These are phyloP conservation scores for Termitomyces sp. DNA, from an alignment of 768 basidiomycete genomes.

Conservation along the genomic window DNA sequence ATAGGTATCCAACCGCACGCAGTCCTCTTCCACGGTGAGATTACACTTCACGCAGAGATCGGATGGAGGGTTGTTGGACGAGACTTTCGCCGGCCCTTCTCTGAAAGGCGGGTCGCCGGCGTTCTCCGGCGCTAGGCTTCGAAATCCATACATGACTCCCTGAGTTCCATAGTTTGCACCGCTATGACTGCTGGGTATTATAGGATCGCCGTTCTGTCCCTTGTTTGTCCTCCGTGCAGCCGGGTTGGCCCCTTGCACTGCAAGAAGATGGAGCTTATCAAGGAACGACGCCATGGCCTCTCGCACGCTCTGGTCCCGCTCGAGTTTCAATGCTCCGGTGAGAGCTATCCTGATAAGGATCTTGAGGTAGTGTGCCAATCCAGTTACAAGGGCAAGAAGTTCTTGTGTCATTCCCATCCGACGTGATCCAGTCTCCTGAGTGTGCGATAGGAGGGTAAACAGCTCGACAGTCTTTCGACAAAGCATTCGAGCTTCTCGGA, in stretches of 20 bases:
- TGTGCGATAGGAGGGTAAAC: constrained; percentile 92
- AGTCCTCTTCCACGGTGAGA: constrained; percentile 94
- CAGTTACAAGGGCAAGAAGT: constrained; percentile 92
- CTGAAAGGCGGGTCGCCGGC: constrained; percentile 84
- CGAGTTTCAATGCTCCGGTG: constrained; percentile 92
- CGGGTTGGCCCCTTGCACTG: constrained; percentile 79
- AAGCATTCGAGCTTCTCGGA: constrained; percentile 96
- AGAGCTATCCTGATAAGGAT: constrained; percentile 97
- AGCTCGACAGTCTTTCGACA: constrained; percentile 99
- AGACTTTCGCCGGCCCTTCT: constrained; percentile 44
- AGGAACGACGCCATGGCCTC: constrained; percentile 88
- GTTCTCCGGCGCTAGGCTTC: constrained; percentile 85
- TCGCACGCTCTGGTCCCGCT: constrained; percentile 78
- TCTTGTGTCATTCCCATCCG: constrained; percentile 97
- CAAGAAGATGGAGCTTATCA: constrained; percentile 88
- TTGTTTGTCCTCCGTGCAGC: constrained; percentile 71
- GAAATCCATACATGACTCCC: constrained; percentile 88
- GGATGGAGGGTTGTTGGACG: constrained; percentile 68
- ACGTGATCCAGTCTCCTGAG: constrained; percentile 86
- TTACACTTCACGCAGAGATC: constrained; percentile 90
- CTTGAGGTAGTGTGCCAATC: constrained; percentile 98
- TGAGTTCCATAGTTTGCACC: constrained; percentile 71
- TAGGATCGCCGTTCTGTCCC: constrained; percentile 62
- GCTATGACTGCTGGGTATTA: constrained; percentile 29
- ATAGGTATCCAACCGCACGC: constrained; percentile 91